These are phyloP conservation scores for Leptographium galeiforme DNA, from an alignment of 2,329 filamentous ascomycete species.

Conservation along the genomic window DNA sequence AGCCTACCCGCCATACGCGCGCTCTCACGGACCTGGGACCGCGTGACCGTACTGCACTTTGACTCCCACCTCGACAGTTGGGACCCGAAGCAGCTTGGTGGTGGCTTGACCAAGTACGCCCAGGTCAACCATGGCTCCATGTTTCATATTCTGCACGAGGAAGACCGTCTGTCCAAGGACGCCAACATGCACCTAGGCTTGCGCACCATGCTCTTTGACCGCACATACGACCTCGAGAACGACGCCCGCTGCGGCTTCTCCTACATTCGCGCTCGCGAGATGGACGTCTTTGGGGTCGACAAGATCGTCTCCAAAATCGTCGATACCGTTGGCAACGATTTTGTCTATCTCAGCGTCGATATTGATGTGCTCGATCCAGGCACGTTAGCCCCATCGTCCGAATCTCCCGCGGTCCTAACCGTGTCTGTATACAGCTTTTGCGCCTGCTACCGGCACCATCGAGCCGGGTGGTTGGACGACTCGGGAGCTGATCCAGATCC, in stretches of 20 bases:
- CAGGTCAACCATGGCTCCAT: constrained; percentile 47
- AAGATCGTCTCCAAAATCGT: constrained; percentile 54
- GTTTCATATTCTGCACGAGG: constrained; percentile 47
- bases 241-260: constrained; percentile 45
- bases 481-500: constrained; percentile 59
- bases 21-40: neutral
- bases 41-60: constrained; percentile 41
- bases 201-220: constrained; percentile 30
- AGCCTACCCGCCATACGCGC: constrained; percentile 4
- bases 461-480: constrained; percentile 74
- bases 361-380: constrained; percentile 66
- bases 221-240: constrained; percentile 32
- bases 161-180: constrained; percentile 16
- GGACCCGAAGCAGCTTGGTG: constrained; percentile 41
- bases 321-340: constrained; percentile 33
- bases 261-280: constrained; percentile 46
- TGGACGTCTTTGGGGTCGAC: constrained; percentile 54
- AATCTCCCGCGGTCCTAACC: no score
- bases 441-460: constrained; percentile 55
- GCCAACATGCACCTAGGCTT: constrained; percentile 41
- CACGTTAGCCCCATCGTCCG: neutral
- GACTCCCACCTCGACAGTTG: constrained; percentile 51
- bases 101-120: constrained; percentile 45
- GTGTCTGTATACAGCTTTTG: neutral
- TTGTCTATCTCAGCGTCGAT: constrained; percentile 60